Base-by-base conservation (phyloP, 2,329 filamentous ascomycete species). In the Sarocladium strictum region DNA sequence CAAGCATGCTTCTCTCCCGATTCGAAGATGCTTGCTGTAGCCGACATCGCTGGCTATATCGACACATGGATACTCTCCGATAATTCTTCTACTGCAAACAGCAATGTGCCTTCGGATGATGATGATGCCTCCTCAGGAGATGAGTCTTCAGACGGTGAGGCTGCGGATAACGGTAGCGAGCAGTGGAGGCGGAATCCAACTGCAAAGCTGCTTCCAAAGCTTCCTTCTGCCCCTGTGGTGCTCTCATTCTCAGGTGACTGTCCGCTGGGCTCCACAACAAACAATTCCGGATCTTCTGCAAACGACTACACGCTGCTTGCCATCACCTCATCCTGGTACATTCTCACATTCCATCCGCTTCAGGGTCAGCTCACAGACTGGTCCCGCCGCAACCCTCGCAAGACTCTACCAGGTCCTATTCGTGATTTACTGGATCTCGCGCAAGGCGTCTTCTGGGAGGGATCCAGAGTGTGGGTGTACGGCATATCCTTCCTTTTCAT, bases 401-500 rank as follows among this genome's bases (percentile, higher is more conserved):
- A 81, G 15, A 81, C 79, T 55, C 82, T 97, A 19, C 94, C 91
- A 0, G 75, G 78, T 2, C 81, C 88, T 49, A 93, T 95, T 67
- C 82, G 79, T 55, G 81, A 84, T 59, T 80, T 91, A 23, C 83
- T 86, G 57, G 91, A 96, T 66, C 78, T 89, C 40, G 87, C 87
- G 54, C 93, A 93, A 75, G 92, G 91, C 3, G 84, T 85, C 24
- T 69, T 96, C 37, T 97, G 93, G 92, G 88, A 95, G 65, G 76
- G 86, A 1, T 75, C 76, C 26, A 81, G 93, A 14, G 71, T 93
- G 7, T 97, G 93, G 90, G 72, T 97, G 19, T 97, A 96, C 64
- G 92, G 93, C 6, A 81, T 84, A 38, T 85, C 82, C 1, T 97
- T 91, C 79, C 70, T 99, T 23, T 91, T 89, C 73, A 97, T 97